These are phyloP conservation scores for Mortierella sp. DNA, from an alignment of 371 early-diverging fungal species.

Conservation along the genomic window DNA sequence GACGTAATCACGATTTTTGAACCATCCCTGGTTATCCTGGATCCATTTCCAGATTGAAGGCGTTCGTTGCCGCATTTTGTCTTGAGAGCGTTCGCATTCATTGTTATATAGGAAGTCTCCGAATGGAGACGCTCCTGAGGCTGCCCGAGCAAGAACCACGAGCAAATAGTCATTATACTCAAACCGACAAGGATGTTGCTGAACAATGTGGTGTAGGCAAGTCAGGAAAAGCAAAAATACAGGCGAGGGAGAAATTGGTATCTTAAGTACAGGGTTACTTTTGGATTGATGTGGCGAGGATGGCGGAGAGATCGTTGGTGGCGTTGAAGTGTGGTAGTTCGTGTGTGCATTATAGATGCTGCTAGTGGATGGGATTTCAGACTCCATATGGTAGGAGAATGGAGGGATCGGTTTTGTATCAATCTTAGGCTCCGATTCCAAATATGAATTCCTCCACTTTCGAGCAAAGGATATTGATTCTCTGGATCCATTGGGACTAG, in stretches of 20 bases:
- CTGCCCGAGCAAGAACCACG: conserved; percentile 53
- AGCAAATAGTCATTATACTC: conserved; percentile 60
- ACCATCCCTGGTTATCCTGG: conserved; percentile 38
- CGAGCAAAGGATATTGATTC: conserved; percentile 24
- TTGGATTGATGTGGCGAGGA: conserved; percentile 4
- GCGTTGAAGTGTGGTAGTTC: background rate
- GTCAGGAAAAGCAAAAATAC: conserved; percentile 60
- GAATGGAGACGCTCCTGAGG: conserved; percentile 53
- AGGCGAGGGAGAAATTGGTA: conserved; percentile 47
- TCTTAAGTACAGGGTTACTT: conserved; percentile 3
- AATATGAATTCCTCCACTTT: background rate
- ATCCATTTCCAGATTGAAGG: conserved; percentile 59
- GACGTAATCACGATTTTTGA: conserved; percentile 31
- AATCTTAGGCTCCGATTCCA: conserved; percentile 5
- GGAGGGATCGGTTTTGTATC: conserved; percentile 24
- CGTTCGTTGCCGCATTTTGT: conserved; percentile 38
- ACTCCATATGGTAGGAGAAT: conserved; percentile 25
- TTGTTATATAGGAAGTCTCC: conserved; percentile 59
- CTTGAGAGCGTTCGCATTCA: conserved; percentile 47
- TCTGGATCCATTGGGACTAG: conserved; percentile 47
- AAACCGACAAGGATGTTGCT: conserved; percentile 55
- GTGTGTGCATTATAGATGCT: background rate
- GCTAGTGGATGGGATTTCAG: background rate
- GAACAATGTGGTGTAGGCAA: conserved; percentile 55
- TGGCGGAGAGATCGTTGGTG: background rate